Evolutionary conservation across 1,284 basidiomycete genomes (phyloP), one percentile per base, ranked within the genome.

Genomic region (Hypsizygus ulmarius): DNA sequence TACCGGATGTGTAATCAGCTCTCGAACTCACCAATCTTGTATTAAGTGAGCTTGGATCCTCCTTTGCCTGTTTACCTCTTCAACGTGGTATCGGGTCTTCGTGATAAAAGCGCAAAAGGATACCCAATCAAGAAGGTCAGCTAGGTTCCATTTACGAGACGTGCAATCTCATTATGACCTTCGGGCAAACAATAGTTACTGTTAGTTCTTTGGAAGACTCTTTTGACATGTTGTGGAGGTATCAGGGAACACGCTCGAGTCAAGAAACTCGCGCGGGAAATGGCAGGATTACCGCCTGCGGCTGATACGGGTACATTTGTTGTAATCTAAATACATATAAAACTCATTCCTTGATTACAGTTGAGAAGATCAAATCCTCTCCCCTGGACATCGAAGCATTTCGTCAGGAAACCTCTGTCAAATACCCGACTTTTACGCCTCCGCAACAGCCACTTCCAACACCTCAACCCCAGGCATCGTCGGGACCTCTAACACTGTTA

Each of bases 171-270:
- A 38, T 32, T 28, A 51, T 18, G 46, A 40, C 45, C 46, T 19
- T 25, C 21, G 34, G 16, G 16, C 8, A 5, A 16, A 29, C 9
- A 18, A 34, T 63, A 94, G 91, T 79, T 99, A 2, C 79, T 99
- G 12, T 79, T 99, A n/a, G 81, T 99, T 1, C 73, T 97, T 1
- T 99, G 97, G 97, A 99, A 99, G 69, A 87, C 91, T 0, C 71
- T 99, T 25, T 74, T 99, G 29, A 87, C 91, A 27, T 96, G 92
- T 64, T 87, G 95, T 57, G 97, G 97, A 27, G 97, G 97, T 2
- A 79, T 95, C 56, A 81, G 87, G 50, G 96, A 99, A 58, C 79
- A 93, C 21, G 74, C 75, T 6, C 81, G 92, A 40, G 92, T 90
- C 44, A 97, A 96, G 71, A 84, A 79, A 40, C 74, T 97, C 2